Percentiles rank a stretch among this genome's conserved stretches.
These are phyloP conservation scores for Betula pendula DNA, from an alignment of 306 rosid species.

Conservation along the genomic window DNA sequence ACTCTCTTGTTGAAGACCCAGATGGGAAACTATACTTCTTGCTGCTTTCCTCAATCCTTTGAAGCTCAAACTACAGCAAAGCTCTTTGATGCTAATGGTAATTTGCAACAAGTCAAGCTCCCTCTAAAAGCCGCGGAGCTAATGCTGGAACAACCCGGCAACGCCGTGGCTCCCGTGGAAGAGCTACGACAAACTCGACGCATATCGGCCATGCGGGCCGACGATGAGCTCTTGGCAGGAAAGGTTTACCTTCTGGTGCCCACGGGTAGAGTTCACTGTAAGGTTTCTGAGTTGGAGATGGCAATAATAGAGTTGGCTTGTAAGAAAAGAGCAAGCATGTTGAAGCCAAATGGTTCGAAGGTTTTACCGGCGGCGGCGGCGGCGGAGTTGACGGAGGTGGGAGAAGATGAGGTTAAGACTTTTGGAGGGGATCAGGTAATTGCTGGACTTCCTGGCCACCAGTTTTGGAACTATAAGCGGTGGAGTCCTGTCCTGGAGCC, in stretches of 20 bases:
- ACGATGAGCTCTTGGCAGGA: conserved; percentile 51
- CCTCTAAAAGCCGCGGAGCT: conserved; percentile 58
- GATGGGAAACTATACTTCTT: conserved; percentile 35
- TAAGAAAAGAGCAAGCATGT: conserved; percentile 4
- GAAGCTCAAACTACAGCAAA: conserved; percentile 28
- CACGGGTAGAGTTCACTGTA: conserved; percentile 34
- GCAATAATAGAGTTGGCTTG: conserved; percentile 28
- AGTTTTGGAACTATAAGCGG: conserved; percentile 24
- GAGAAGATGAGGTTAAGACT: not conserved
- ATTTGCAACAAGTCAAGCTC: conserved; percentile 31
- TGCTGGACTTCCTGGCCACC: not conserved
- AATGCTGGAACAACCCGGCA: conserved; percentile 68
- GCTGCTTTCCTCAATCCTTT: conserved; percentile 4
- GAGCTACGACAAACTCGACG: conserved; percentile 42
- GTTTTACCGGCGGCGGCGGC: conserved; percentile 36
- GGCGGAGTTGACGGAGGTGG: not conserved
- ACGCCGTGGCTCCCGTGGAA: conserved; percentile 45
- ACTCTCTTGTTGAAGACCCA: not conserved
- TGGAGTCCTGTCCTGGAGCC: conserved; percentile 70
- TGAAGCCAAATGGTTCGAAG: conserved; percentile 34
- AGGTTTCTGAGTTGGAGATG: conserved; percentile 48
- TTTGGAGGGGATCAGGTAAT: not conserved
- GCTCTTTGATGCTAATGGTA: conserved; percentile 46
- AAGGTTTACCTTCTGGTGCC: conserved; percentile 51
- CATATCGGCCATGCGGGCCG: conserved; percentile 49